Conservation (phyloP, 176 grass and related monocot species). For the Paspalum notatum region DNA sequence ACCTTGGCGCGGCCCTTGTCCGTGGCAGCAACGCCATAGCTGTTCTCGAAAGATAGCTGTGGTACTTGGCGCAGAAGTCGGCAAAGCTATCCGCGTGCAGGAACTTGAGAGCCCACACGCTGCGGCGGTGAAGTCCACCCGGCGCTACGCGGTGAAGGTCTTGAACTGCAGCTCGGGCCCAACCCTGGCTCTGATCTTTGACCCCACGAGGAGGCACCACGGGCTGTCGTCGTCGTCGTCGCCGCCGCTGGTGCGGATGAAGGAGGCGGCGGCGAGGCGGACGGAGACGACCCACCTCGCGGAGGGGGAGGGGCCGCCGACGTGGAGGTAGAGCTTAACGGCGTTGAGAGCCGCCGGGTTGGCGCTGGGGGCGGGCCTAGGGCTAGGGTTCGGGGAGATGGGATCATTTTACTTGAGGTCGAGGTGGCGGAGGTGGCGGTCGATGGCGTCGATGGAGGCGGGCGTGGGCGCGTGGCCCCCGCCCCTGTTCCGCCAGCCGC, state of each 20-base stretch:
- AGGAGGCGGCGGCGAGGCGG: constrained; percentile 59
- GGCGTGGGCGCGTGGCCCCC: constrained; percentile 54
- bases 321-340: constrained; percentile 89
- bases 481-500: not conserved
- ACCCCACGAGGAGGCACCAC: constrained; percentile 75
- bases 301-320: constrained; percentile 68
- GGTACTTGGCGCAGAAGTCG: constrained; percentile 70
- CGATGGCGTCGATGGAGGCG: constrained; percentile 67
- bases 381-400: constrained; percentile 66
- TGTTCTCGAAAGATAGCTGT: constrained; percentile 92
- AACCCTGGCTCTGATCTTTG: constrained; percentile 67
- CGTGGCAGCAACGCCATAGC: constrained; percentile 67
- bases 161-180: constrained; percentile 90
- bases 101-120: constrained; percentile 94
- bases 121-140: constrained; percentile 82
- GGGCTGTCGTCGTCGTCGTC: constrained; percentile 48
- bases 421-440: constrained; percentile 74
- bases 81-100: constrained; percentile 56
- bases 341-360: constrained; percentile 45
- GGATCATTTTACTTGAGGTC: constrained; percentile 75
- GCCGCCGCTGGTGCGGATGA: constrained; percentile 59
- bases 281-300: constrained; percentile 83
- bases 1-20: constrained; percentile 82
- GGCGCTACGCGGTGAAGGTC: constrained; percentile 67
- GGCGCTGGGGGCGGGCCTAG: constrained; percentile 28